Evolutionary conservation across 495 filamentous ascomycete genomes (phyloP).

Genomic region (Aspergillus haitiensis): DNA sequence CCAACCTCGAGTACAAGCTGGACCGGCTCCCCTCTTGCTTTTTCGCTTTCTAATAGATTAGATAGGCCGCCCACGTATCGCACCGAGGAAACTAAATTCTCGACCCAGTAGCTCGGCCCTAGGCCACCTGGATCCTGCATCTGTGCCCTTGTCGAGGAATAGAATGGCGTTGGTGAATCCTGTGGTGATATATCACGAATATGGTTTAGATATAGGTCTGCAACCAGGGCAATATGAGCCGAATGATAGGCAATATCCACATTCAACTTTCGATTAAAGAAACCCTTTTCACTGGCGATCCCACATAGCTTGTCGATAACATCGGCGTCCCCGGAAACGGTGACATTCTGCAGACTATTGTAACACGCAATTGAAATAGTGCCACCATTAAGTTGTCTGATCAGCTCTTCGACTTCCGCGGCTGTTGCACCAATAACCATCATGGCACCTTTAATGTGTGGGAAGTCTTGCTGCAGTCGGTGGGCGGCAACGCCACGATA

Average conservation of each 20-base stretch:
- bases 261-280: constrained; percentile 55
- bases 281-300: constrained; percentile 41
- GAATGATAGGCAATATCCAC: constrained; percentile 67
- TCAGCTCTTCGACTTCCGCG: constrained; percentile 20
- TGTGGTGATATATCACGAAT: not conserved
- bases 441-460: constrained; percentile 34
- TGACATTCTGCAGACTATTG: constrained; percentile 46
- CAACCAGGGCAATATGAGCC: constrained; percentile 53
- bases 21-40: not conserved
- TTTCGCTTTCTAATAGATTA: not conserved
- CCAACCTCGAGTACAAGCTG: constrained; percentile 11
- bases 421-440: constrained; percentile 32
- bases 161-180: not conserved
- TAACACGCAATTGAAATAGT: constrained; percentile 44
- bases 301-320: constrained; percentile 41
- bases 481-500: not conserved
- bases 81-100: not conserved
- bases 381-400: constrained; percentile 15
- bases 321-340: constrained; percentile 44
- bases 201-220: constrained; percentile 24
- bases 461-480: not conserved
- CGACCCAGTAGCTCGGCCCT: not conserved
- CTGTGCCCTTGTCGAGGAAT: not conserved
- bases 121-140: constrained; percentile 2
- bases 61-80: not conserved